Evolutionary conservation across 805 yeast genomes (phyloP).

Genomic region (Lachancea sp.): DNA sequence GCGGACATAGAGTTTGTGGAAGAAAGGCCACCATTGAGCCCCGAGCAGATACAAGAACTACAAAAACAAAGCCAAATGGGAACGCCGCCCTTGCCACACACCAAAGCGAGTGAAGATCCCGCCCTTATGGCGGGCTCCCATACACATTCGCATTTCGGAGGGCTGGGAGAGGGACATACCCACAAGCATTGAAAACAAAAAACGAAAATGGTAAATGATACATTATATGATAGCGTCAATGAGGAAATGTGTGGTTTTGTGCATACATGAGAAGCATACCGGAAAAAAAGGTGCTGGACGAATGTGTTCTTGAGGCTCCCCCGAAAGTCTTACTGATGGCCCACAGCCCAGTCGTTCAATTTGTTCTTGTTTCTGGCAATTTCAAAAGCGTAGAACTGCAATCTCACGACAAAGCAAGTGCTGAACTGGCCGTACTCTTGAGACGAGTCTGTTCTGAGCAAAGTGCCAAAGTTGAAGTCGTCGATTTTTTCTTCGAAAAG

Average conservation of each 20-base stretch:
- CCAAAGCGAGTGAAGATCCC: slow-evolving; percentile 2
- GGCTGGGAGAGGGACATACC: slow-evolving; percentile 15
- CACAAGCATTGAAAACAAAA: slow-evolving; percentile 20
- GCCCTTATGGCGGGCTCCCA: slow-evolving; percentile 12
- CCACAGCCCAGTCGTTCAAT: slow-evolving; percentile 80
- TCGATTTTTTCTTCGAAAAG: slow-evolving; percentile 73
- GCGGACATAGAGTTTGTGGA: slow-evolving; percentile 38
- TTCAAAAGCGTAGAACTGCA: slow-evolving; percentile 93
- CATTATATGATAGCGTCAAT: slow-evolving; percentile 4
- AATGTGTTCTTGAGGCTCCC: too few species aligned
- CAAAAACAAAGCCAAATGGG: slow-evolving; percentile 10
- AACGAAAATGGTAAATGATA: background rate
- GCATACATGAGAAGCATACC: too few species aligned
- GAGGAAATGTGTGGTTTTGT: background rate
- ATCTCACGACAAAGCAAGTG: slow-evolving; percentile 84
- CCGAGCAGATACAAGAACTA: slow-evolving; percentile 17
- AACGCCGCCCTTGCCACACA: slow-evolving; percentile 4
- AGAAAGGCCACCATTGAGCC: slow-evolving; percentile 24
- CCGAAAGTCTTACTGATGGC: slow-evolving; percentile 19
- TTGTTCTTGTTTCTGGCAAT: slow-evolving; percentile 88
- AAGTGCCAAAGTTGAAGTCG: slow-evolving; percentile 93
- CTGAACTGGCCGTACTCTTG: slow-evolving; percentile 77
- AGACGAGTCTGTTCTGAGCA: slow-evolving; percentile 65
- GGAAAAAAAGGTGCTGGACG: too few species aligned
- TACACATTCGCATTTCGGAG: slow-evolving; percentile 17